Conservation (phyloP, 805 yeast species). For the Yueomyces sinensis region DNA sequence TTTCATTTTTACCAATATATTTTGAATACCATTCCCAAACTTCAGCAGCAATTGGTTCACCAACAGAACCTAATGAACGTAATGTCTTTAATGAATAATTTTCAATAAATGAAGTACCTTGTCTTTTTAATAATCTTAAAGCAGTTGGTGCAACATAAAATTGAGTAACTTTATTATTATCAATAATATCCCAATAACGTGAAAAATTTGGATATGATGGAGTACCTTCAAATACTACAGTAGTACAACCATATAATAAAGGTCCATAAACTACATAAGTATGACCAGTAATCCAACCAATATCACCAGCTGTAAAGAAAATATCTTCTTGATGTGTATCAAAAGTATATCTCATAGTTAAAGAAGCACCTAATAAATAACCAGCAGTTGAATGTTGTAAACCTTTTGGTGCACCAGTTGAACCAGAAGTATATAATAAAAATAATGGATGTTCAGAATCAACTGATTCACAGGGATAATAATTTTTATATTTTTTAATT, state of each 20-base stretch:
- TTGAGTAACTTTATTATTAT: constrained; percentile 79
- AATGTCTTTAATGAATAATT: constrained; percentile 75
- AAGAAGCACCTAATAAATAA: constrained; percentile 80
- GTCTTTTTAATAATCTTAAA: constrained; percentile 75
- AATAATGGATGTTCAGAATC: constrained; percentile 90
- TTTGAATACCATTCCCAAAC: constrained; percentile 98
- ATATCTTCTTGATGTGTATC: constrained; percentile 84
- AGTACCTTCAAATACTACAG: constrained; percentile 92
- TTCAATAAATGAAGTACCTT: constrained; percentile 74
- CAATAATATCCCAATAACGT: constrained; percentile 94
- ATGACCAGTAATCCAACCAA: constrained; percentile 99
- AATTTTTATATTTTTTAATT: constrained; percentile 64
- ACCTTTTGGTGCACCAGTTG: constrained; percentile 98
- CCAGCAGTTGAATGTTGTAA: constrained; percentile 94
- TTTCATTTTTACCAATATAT: constrained; percentile 76
- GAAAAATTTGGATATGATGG: constrained; percentile 95
- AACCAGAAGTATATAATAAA: constrained; percentile 92
- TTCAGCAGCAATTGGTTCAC: constrained; percentile 97
- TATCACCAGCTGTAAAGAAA: constrained; percentile 93
- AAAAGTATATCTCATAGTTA: constrained; percentile 86
- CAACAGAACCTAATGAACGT: constrained; percentile 91
- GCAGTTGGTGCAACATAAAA: constrained; percentile 99
- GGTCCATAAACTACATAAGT: constrained; percentile 95
- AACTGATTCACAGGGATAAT: constrained; percentile 78
- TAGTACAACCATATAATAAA: constrained; percentile 71